Evolutionary conservation across 805 yeast species (phyloP), one percentile per base, ranked within the genome.

Genomic region (Ogataea degrootiae): DNA sequence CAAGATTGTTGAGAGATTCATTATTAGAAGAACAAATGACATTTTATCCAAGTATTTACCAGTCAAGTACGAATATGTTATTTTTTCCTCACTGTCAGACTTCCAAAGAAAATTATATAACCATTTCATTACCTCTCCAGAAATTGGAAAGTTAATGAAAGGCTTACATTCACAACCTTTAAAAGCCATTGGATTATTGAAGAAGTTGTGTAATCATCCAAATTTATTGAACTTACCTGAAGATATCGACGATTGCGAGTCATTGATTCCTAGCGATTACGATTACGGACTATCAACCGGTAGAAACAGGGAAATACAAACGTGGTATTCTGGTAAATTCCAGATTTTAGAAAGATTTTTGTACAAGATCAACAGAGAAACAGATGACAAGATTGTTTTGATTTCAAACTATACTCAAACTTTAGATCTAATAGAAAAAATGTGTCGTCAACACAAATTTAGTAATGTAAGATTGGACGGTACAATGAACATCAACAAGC

Each of bases 331-430:
- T 45, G 96, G 97, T 11, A 94, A 94, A 64, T 88, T 94, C 65
- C 69, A 80, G 53, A 86, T 94, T 41, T 69, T 94, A 48, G 94
- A 88, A 57, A 72, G 98, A 56, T 92, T 94, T 72, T 75, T 94
- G 49, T 79, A 78, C 50, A 79, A 86, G 49, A 88, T 94, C 41
- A 73, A 81, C 43, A 69, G 71, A 4, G 96, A 90, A 58, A 89
- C 98, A 1, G 83, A 90, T 65, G 99, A 94, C 65, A 94, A 94
- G 66, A 92, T 94, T 59, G 99, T 94, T 17, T 71, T 94, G 40
- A 94, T 94, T 57, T 88, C 97, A 12, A 94, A 94, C 63, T 94
- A 91, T 61, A 94, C 99, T 0, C 96, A 89, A 58, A 94, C 99
- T 0, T 72, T 94, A 44, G 99, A 94, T 65, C 68, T 94, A 56